Base-by-base conservation (phyloP, 2,329 filamentous ascomycete species). In the Hypoxylon sp. region DNA sequence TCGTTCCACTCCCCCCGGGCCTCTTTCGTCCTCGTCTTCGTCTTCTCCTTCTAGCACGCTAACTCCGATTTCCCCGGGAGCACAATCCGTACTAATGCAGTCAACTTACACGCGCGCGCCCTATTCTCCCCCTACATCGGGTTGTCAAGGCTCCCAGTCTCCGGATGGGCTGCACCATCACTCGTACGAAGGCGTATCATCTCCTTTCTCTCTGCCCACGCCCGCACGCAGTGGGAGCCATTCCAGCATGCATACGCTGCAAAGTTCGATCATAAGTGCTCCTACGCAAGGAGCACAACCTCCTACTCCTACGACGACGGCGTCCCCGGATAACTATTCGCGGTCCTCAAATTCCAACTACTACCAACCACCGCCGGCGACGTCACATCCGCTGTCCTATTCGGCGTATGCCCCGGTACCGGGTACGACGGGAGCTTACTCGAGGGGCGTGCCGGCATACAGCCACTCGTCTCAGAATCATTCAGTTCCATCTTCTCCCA, bases 181-280 rank as follows among this genome's bases (percentile, higher is more conserved):
- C 84, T 51, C 88, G 5, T 91, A 88, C 74, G 88, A 90, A 62
- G 79, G 85, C 60, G 85, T 87, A 64, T 81, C 88, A 58, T 83
- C 87, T 40, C 80, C 86, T 27, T 91, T 88, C 71, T 81, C 86
- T 58, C 82, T 83, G 64, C 77, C 84, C 15, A 81, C 87, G 70
- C 80, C 83, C 9, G 83, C 83, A 50, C 79, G 82, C 15, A 73
- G 76, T 26, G 70, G 71, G 31, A 69, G 70, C 35, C 74, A 77
- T 48, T 73, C 70, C 20, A 72, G 62, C 58, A 59, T 62, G 20
- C 64, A 68, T 11, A 61, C 67, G 40, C 58, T 70, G 20, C 68
- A 71, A 21, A 72, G 70, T 48, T 58, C 64, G 74, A 83, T 85
- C 70, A 77, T 86, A 70, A 77, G 69, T 51, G 71, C 78, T 40